Evolutionary conservation across 106 monocot genomes (phyloP).

Genomic region (Triglochin maritima): DNA sequence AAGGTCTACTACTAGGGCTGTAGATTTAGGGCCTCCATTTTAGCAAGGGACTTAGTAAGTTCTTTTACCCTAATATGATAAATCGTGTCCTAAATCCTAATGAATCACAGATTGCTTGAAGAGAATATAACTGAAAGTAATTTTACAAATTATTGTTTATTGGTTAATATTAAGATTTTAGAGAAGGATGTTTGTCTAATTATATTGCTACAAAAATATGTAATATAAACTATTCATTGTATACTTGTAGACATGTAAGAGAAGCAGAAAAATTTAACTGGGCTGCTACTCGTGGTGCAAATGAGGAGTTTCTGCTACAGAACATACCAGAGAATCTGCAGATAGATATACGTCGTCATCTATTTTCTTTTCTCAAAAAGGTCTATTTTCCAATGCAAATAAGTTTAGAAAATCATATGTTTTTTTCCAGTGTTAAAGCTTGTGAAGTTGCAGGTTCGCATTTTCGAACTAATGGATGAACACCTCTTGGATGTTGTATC

Average conservation of each 20-base stretch:
- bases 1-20: no score
- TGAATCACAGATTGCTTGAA: no score
- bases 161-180: no score
- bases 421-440: background rate
- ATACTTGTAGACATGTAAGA: slow-evolving; percentile 50
- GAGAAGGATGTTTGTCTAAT: no score
- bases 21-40: no score
- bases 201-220: no score
- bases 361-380: slow-evolving; percentile 71
- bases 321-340: slow-evolving; percentile 75
- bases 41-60: no score
- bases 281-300: slow-evolving; percentile 65
- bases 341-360: slow-evolving; percentile 52
- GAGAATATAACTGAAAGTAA: no score
- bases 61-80: no score
- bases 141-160: no score
- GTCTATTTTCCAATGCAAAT: slow-evolving; percentile 17
- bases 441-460: slow-evolving; percentile 33
- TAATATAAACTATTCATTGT: background rate
- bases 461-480: slow-evolving; percentile 64
- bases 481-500: slow-evolving; percentile 65
- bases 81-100: no score
- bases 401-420: no score
- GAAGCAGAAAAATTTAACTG: slow-evolving; percentile 68
- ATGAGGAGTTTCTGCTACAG: slow-evolving; percentile 54